Conservation (phyloP, 768 basidiomycete genomes). For the Agaricus bisporus region DNA sequence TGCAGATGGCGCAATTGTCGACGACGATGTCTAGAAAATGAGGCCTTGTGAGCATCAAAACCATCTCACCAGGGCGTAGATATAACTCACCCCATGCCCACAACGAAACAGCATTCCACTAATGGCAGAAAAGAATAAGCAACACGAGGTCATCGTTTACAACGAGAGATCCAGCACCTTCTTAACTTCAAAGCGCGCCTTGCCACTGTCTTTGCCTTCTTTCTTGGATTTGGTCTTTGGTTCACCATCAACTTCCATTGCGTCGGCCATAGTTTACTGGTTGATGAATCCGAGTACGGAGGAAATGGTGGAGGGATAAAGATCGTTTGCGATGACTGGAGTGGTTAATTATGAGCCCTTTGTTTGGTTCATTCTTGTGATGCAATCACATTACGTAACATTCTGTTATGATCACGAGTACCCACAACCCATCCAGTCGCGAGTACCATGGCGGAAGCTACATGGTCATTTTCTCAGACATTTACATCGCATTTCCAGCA, state of each 20-base stretch:
- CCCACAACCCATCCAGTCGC: too few species aligned
- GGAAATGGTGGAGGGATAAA: neutral
- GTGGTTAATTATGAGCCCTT: too few species aligned
- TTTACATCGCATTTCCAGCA: conserved; percentile 48
- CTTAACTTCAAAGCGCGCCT: conserved; percentile 96
- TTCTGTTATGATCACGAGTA: too few species aligned
- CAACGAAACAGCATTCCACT: conserved; percentile 99
- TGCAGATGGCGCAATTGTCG: conserved; percentile 99
- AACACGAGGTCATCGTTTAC: neutral
- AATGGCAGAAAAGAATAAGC: neutral
- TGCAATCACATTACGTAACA: too few species aligned
- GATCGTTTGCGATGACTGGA: neutral
- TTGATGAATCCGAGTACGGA: neutral
- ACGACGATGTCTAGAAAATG: conserved; percentile 81
- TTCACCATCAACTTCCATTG: conserved; percentile 55
- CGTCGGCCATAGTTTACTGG: conserved; percentile 18
- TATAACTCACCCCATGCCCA: conserved; percentile 90
- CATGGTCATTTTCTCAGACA: conserved; percentile 41
- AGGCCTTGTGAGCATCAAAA: conserved; percentile 12
- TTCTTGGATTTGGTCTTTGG: conserved; percentile 25
- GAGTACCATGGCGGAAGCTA: conserved; percentile 8
- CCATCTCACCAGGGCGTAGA: neutral
- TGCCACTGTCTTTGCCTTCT: conserved; percentile 55
- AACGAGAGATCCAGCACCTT: conserved; percentile 54
- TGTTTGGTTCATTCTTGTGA: too few species aligned